A percentile compares a stretch with the other conserved stretches of the same genome.
These are phyloP conservation scores for Prunus fruticosa DNA, from an alignment of 306 rosid species.

Conservation along the genomic window DNA sequence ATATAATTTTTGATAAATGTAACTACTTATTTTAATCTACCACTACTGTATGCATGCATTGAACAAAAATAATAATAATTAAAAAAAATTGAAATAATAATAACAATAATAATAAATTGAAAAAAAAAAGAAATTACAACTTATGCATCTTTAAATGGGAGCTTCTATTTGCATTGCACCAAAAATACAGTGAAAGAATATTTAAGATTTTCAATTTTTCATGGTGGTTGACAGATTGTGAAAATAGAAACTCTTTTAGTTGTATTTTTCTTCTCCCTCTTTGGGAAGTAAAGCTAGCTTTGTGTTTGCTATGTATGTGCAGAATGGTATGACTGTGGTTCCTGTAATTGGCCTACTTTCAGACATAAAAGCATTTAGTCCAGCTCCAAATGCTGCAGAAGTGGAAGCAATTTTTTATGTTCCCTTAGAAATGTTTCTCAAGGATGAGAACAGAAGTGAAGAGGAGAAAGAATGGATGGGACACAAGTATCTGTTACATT, in stretches of 20 bases:
- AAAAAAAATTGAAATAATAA: too few relatives aligned
- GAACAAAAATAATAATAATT: too few relatives aligned
- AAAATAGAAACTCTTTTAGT: background rate
- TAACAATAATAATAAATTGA: too few relatives aligned
- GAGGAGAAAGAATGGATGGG: constrained; percentile 75
- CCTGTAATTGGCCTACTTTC: constrained; percentile 77
- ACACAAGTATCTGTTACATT: constrained; percentile 59
- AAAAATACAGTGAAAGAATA: too few relatives aligned
- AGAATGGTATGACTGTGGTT: constrained; percentile 60
- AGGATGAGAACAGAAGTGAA: constrained; percentile 77
- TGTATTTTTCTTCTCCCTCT: background rate
- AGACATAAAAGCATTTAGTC: constrained; percentile 60
- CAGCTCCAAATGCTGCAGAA: constrained; percentile 64
- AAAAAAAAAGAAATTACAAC: too few relatives aligned
- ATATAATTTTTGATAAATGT: background rate
- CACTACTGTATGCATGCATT: too few relatives aligned
- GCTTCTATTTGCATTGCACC: too few relatives aligned
- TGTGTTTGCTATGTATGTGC: constrained; percentile 17
- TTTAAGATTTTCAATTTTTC: background rate
- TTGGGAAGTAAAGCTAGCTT: too few relatives aligned
- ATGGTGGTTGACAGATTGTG: background rate
- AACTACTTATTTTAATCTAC: background rate
- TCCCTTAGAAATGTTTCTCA: constrained; percentile 89
- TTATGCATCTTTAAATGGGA: too few relatives aligned
- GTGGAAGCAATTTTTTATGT: constrained; percentile 76